Evolutionary conservation across 2,329 filamentous ascomycete species (phyloP).

Genomic region (Monascus ruber): DNA sequence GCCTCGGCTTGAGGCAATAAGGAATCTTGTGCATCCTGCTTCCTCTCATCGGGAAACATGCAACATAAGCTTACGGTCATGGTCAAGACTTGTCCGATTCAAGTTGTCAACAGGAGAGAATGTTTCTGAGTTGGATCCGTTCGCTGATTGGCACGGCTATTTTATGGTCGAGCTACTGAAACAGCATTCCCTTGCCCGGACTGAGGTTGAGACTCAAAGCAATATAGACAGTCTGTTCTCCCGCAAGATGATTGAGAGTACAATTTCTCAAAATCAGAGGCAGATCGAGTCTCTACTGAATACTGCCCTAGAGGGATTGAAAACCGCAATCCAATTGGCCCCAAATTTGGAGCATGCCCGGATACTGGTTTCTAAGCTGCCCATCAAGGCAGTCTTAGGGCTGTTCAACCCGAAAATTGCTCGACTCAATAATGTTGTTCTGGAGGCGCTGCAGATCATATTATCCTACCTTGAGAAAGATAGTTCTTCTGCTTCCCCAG

Average conservation of each 20-base stretch:
- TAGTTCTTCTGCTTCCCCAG: conserved; percentile 9
- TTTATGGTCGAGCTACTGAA: conserved; percentile 42
- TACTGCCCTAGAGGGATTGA: conserved; percentile 42
- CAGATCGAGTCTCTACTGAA: conserved; percentile 45
- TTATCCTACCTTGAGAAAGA: conserved; percentile 29
- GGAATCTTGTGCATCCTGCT: conserved; percentile 44
- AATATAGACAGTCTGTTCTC: conserved; percentile 30
- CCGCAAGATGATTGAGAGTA: conserved; percentile 38
- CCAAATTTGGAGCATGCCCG: conserved; percentile 30
- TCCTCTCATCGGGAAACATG: conserved; percentile 50
- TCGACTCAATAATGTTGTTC: conserved; percentile 35
- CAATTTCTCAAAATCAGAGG: conserved; percentile 46
- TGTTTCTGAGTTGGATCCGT: conserved; percentile 32
- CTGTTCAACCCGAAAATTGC: conserved; percentile 41
- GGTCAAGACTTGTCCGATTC: conserved; percentile 46
- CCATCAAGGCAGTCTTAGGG: conserved; percentile 37
- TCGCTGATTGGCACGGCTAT: conserved; percentile 45
- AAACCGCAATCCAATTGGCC: conserved; percentile 35
- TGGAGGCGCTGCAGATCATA: conserved; percentile 40
- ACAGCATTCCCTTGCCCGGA: conserved; percentile 46
- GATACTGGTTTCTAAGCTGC: conserved; percentile 32
- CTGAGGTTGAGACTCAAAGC: conserved; percentile 46
- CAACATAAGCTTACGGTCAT: conserved; percentile 46
- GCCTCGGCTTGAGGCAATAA: conserved; percentile 42
- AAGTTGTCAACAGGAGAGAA: conserved; percentile 44